These are phyloP conservation scores for Pyrus betulifolia DNA, from an alignment of 306 rosid species.

Conservation along the genomic window DNA sequence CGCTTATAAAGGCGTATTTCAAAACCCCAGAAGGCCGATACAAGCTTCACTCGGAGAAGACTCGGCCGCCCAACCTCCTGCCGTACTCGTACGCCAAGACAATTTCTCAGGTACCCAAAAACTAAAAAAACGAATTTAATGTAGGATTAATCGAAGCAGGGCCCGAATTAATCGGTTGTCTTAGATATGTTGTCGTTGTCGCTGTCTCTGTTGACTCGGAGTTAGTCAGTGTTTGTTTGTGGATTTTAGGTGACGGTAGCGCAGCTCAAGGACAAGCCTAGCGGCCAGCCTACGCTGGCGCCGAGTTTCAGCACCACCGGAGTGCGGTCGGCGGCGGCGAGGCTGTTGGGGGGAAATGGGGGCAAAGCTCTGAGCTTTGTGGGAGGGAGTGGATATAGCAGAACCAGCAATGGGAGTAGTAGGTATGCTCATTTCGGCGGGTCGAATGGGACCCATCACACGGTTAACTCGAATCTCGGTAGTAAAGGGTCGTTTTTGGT, in stretches of 20 bases:
- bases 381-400: constrained; percentile 79
- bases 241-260: constrained; percentile 66
- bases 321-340: constrained; percentile 82
- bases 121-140: not conserved
- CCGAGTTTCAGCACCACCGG: constrained; percentile 57
- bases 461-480: constrained; percentile 58
- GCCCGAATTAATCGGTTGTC: not conserved
- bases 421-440: constrained; percentile 33
- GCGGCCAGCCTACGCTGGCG: constrained; percentile 51
- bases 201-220: constrained; percentile 5
- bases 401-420: constrained; percentile 47
- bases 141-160: not conserved
- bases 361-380: constrained; percentile 79
- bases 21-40: constrained; percentile 95
- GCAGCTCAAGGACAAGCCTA: constrained; percentile 77
- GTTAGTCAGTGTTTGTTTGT: constrained; percentile 11
- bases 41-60: constrained; percentile 89
- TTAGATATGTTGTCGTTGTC: not conserved
- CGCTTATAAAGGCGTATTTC: constrained; percentile 60
- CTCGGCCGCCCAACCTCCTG: constrained; percentile 83
- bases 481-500: constrained; percentile 80
- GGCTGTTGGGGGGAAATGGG: constrained; percentile 78
- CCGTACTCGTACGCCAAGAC: constrained; percentile 87
- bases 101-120: constrained; percentile 59
- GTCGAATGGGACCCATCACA: constrained; percentile 23